Base-by-base conservation (phyloP, 768 basidiomycete species). In the Fomitopsis pulvina region DNA sequence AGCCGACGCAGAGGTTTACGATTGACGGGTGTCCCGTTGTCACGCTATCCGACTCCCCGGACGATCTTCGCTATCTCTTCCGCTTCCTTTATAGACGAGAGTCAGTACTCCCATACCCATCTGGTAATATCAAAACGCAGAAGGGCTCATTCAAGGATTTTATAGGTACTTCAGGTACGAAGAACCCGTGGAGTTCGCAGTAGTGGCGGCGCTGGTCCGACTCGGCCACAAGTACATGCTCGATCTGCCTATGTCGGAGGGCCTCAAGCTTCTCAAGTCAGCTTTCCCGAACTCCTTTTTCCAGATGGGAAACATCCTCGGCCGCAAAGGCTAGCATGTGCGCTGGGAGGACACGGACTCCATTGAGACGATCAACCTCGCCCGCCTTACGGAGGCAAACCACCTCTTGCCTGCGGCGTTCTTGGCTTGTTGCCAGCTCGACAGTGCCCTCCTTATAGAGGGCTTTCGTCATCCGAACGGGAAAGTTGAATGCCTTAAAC, bases 401-500 rank as follows among this genome's bases (percentile, higher is more conserved):
- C 44, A 47, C 27, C 49, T 57, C 29, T 52, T 57, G 11, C 56
- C 56, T 42, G 47, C 52, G 41, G 56, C 56, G 47, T 52, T 57
- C 52, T 57, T 54, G 50, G 50, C 52, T 38, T 53, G 52, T 47
- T 54, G 47, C 45, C 52, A 53, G 51, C 56, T 57, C 47, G 52
- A 54, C 46, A 20, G 14, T 39, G 38, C 26, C 10, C 3, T 41
- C 6, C 37, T 41, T 1, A 26, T 30, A 14, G 8, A 8, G 29
- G 29, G 29, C 7, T 8, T 8, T 14, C 29, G 8, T 30, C 29
- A 14, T 7, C 8, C 29, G 8, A 14, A 30, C 25, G 24, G 43
- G 5, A 7, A 3, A 5, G 8, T 29, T 4, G 43, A 45, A 3
- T 27, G 28, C 26, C 43, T 45, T 27, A 27, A n/a, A 4, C 7